Conservation (phyloP, 805 yeast species). For the Candida patagonica region DNA sequence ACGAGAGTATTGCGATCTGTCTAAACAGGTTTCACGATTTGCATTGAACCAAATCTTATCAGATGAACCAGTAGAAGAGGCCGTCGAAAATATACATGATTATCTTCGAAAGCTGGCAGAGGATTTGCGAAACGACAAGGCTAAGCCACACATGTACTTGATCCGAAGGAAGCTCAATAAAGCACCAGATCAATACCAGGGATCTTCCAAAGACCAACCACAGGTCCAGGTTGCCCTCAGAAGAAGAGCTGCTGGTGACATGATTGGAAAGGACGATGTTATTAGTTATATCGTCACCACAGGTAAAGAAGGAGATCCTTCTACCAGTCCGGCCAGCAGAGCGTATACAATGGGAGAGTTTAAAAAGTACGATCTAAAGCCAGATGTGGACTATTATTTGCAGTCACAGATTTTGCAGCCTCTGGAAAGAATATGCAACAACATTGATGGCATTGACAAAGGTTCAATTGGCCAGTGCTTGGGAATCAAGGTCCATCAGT, state of each 20-base stretch:
- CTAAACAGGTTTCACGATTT: constrained; percentile 76
- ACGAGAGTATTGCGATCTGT: constrained; percentile 89
- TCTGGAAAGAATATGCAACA: constrained; percentile 74
- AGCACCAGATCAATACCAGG: constrained; percentile 64
- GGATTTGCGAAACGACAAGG: constrained; percentile 50
- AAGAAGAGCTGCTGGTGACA: constrained; percentile 72
- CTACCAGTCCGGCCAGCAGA: constrained; percentile 53
- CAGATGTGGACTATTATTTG: constrained; percentile 72
- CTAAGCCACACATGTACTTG: constrained; percentile 58
- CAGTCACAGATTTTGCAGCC: constrained; percentile 89
- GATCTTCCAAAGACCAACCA: constrained; percentile 29
- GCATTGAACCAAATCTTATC: constrained; percentile 64
- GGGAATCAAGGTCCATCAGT: constrained; percentile 67
- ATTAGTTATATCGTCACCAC: constrained; percentile 75
- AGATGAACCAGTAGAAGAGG: constrained; percentile 61
- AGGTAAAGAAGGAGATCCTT: constrained; percentile 27
- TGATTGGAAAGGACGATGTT: constrained; percentile 81
- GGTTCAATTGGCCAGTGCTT: constrained; percentile 66
- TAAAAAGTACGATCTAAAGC: constrained; percentile 37
- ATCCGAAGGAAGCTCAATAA: constrained; percentile 85
- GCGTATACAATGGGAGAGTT: constrained; percentile 79
- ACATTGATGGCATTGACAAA: constrained; percentile 79
- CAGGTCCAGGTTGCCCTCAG: constrained; percentile 88
- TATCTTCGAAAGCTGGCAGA: constrained; percentile 54
- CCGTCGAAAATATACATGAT: constrained; percentile 59